These are phyloP conservation scores for Pseudocercospora macadamiae DNA, from an alignment of 2,329 filamentous ascomycete genomes.

Conservation along the genomic window DNA sequence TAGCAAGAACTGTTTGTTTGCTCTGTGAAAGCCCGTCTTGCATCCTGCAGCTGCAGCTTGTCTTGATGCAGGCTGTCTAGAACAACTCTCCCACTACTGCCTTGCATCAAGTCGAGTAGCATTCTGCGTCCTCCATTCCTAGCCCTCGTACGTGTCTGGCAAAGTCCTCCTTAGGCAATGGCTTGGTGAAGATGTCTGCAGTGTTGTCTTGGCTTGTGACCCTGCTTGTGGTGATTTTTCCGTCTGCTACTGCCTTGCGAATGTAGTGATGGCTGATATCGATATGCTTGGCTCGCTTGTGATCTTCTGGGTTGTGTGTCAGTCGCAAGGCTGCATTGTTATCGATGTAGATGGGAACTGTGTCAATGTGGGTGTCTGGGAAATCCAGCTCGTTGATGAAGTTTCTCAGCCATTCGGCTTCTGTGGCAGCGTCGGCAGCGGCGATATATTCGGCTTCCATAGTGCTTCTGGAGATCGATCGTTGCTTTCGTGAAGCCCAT, in stretches of 20 bases:
- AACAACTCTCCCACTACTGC: conserved; percentile 11
- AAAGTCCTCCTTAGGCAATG: conserved; percentile 3
- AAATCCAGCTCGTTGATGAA: conserved; percentile 14
- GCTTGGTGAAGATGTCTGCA: conserved; percentile 16
- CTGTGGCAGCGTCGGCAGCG: background rate
- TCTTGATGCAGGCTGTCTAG: background rate
- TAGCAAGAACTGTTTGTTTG: background rate
- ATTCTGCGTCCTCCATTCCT: background rate
- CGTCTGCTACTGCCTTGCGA: background rate
- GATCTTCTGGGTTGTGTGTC: conserved; percentile 1
- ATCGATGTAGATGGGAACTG: conserved; percentile 14
- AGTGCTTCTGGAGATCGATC: background rate
- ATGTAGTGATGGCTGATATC: conserved; percentile 15
- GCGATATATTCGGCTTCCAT: conserved; percentile 17
- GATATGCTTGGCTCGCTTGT: conserved; percentile 13
- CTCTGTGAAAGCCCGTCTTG: background rate
- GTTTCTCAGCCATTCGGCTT: conserved; percentile 13
- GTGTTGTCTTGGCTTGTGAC: conserved; percentile 12
- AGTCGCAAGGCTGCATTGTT: conserved; percentile 12
- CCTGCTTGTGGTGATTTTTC: background rate
- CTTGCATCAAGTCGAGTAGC: background rate
- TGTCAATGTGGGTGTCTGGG: background rate
- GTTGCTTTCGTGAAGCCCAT: conserved; percentile 9
- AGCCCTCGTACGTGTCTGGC: background rate
- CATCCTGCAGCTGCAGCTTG: background rate